These are phyloP conservation scores for Pleurotus sapidus DNA, from an alignment of 768 basidiomycete genomes.

Conservation along the genomic window DNA sequence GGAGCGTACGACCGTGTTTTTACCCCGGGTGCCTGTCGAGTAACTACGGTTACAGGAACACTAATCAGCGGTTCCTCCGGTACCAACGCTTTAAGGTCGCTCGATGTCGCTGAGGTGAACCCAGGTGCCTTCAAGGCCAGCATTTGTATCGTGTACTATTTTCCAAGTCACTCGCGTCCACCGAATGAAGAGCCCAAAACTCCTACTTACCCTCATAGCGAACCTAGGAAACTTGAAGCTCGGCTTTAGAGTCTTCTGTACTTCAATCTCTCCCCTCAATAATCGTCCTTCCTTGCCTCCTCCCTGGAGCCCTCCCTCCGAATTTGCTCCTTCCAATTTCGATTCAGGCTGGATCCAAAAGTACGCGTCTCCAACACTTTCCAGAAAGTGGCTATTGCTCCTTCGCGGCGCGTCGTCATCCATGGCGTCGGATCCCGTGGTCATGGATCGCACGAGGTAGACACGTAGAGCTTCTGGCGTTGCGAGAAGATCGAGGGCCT, in stretches of 20 bases:
- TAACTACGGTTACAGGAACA: slow-evolving; percentile 37
- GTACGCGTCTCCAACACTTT: slow-evolving; percentile 37
- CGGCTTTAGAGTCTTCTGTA: slow-evolving; percentile 42
- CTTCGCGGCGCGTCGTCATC: slow-evolving; percentile 32
- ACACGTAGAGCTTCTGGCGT: slow-evolving; percentile 36
- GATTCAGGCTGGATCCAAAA: slow-evolving; percentile 39
- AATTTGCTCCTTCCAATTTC: too few species aligned
- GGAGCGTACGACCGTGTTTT: slow-evolving; percentile 45
- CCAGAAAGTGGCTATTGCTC: slow-evolving; percentile 45
- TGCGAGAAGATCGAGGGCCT: slow-evolving; percentile 49
- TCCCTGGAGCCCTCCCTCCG: slow-evolving; percentile 18
- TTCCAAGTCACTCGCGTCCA: neutral
- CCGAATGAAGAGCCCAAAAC: neutral
- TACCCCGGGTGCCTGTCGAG: slow-evolving; percentile 36
- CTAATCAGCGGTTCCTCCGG: slow-evolving; percentile 29
- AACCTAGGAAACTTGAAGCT: slow-evolving; percentile 38
- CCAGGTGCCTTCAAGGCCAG: slow-evolving; percentile 40
- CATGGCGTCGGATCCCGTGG: slow-evolving; percentile 46
- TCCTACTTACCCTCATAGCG: slow-evolving; percentile 40
- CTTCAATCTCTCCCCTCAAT: slow-evolving; percentile 49
- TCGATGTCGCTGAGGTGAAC: slow-evolving; percentile 25
- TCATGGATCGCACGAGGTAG: slow-evolving; percentile 43
- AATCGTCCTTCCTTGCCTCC: slow-evolving; percentile 28
- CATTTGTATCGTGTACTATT: slow-evolving; percentile 43
- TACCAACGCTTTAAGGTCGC: neutral